These are phyloP conservation scores for Clarireedia paspali DNA, from an alignment of 2,329 filamentous ascomycete genomes.

Conservation along the genomic window DNA sequence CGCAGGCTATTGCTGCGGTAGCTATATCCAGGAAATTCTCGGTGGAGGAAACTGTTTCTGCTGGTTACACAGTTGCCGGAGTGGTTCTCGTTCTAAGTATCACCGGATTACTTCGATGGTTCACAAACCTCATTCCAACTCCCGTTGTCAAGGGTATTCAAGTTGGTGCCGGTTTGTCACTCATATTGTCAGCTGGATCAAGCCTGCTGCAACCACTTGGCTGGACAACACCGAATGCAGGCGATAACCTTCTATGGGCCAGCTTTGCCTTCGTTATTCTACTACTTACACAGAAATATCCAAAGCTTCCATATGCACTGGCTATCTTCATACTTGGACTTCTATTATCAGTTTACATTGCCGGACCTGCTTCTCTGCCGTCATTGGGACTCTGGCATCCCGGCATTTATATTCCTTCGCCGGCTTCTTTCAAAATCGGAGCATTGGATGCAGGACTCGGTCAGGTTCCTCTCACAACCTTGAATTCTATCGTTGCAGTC, in stretches of 20 bases:
- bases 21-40: conserved; percentile 66
- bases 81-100: conserved; percentile 69
- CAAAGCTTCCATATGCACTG: conserved; percentile 71
- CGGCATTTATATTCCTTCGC: conserved; percentile 37
- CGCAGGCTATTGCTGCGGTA: conserved; percentile 77
- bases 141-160: conserved; percentile 94
- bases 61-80: conserved; percentile 70
- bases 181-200: conserved; percentile 70
- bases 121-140: conserved; percentile 61
- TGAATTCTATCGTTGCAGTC: conserved; percentile 89
- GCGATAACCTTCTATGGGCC: conserved; percentile 75
- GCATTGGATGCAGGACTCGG: conserved; percentile 54
- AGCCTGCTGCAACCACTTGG: conserved; percentile 58
- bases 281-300: conserved; percentile 55
- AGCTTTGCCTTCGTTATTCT: conserved; percentile 66
- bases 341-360: conserved; percentile 48
- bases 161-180: conserved; percentile 78
- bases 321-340: conserved; percentile 63
- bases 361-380: conserved; percentile 37
- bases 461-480: conserved; percentile 81
- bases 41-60: conserved; percentile 66
- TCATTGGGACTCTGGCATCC: conserved; percentile 55
- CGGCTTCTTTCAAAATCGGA: conserved; percentile 40
- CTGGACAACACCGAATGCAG: conserved; percentile 58
- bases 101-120: conserved; percentile 70